phyloP scores from a whole-genome alignment of 352 stramenopile genomes.

The Pythium brachiatum region DNA sequence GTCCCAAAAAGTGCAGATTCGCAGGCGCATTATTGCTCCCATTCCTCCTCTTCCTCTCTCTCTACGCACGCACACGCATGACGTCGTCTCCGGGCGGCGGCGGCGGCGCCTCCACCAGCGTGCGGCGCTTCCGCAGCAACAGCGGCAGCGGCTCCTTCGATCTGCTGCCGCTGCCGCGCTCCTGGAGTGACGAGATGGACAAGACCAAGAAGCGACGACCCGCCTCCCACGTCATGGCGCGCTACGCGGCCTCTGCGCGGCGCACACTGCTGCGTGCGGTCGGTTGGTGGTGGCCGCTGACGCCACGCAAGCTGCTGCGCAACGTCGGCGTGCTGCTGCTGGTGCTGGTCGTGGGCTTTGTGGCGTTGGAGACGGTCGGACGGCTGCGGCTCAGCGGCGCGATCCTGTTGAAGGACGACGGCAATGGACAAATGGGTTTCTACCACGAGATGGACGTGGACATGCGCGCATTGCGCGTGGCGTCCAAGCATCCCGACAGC shows the following conservation, averaged over 20 bases:
- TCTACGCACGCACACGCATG: not conserved
- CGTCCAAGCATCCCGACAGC: constrained; percentile 31
- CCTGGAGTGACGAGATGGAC: constrained; percentile 20
- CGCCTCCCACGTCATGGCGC: not conserved
- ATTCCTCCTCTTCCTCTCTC: not conserved
- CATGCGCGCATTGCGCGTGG: constrained; percentile 47
- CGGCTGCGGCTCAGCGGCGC: constrained; percentile 55
- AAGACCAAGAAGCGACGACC: constrained; percentile 7
- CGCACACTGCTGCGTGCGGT: constrained; percentile 15
- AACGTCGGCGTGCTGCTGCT: constrained; percentile 28
- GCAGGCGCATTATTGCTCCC: not conserved
- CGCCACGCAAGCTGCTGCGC: constrained; percentile 17
- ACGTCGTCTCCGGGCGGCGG: not conserved
- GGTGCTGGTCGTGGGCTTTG: constrained; percentile 24
- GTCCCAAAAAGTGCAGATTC: not conserved
- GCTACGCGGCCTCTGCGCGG: constrained; percentile 4
- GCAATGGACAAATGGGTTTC: constrained; percentile 62
- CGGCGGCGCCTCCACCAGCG: not conserved
- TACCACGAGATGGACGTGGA: constrained; percentile 82
- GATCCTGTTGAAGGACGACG: constrained; percentile 27
- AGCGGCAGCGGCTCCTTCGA: constrained; percentile 2
- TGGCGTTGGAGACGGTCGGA: constrained; percentile 44
- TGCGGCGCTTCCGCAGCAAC: not conserved
- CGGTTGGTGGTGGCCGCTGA: constrained; percentile 25
- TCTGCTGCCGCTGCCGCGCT: constrained; percentile 6